Percentiles rank a stretch among this genome's conserved stretches.
Evolutionary conservation across 257 asterid genomes (phyloP).

Genomic region (Parsonsia alboflavescens): DNA sequence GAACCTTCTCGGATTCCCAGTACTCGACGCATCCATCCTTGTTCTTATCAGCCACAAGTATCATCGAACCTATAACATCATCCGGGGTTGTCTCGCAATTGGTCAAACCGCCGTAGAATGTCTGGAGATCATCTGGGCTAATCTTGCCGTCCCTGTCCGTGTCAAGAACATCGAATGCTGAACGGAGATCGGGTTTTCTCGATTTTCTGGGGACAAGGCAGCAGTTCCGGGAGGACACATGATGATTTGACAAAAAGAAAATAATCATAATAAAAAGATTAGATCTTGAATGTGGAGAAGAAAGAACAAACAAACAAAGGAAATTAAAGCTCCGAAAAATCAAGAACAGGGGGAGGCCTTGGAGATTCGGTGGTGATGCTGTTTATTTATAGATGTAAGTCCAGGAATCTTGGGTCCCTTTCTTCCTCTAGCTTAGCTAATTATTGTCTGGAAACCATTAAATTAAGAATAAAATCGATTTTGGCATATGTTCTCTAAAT

Average conservation of each 20-base stretch:
- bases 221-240: slow-evolving; percentile 78
- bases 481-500: background rate
- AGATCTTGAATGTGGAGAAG: background rate
- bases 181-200: slow-evolving; percentile 37
- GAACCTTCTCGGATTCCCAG: slow-evolving; percentile 77
- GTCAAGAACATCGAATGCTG: slow-evolving; percentile 82
- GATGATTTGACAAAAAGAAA: background rate
- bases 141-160: slow-evolving; percentile 78
- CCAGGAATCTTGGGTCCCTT: background rate
- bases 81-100: slow-evolving; percentile 18
- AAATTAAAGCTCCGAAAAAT: no score
- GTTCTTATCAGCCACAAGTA: slow-evolving; percentile 56
- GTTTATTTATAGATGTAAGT: background rate
- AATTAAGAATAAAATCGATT: background rate
- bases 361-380: background rate
- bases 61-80: slow-evolving; percentile 64
- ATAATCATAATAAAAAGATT: background rate
- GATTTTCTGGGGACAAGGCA: slow-evolving; percentile 7
- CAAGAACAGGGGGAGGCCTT: background rate
- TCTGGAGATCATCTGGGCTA: slow-evolving; percentile 61
- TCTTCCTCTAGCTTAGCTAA: no score
- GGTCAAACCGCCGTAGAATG: slow-evolving; percentile 40
- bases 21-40: slow-evolving; percentile 71
- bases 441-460: background rate
- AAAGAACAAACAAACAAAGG: background rate